Evolutionary conservation across 306 rosid genomes (phyloP).

Genomic region (Rosa lucieae): DNA sequence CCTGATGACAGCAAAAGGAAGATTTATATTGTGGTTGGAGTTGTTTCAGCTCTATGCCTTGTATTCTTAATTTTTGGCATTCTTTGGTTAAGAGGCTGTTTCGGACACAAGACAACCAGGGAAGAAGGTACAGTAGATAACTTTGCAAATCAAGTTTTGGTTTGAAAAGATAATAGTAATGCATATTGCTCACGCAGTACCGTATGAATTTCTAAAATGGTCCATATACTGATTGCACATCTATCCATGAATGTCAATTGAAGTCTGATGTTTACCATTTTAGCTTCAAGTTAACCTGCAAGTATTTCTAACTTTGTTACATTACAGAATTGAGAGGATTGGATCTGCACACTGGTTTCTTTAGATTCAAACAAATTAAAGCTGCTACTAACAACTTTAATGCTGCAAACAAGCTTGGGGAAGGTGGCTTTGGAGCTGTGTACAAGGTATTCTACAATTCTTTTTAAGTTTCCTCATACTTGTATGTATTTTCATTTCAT

Average conservation of each 20-base stretch:
- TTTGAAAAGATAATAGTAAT: constrained; percentile 21
- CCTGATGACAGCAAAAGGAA: constrained; percentile 8
- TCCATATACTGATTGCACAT: neutral
- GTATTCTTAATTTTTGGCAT: constrained; percentile 5
- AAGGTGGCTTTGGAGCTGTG: constrained; percentile 28
- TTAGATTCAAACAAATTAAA: constrained; percentile 44
- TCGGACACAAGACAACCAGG: constrained; percentile 15
- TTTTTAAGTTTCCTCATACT: neutral
- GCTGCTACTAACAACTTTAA: neutral
- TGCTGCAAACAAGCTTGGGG: constrained; percentile 17
- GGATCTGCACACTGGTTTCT: constrained; percentile 35
- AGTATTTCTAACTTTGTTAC: neutral
- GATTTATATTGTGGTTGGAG: constrained; percentile 20
- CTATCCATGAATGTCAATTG: neutral
- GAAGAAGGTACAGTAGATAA: constrained; percentile 24
- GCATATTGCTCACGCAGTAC: neutral
- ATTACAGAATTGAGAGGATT: constrained; percentile 21
- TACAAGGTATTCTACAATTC: constrained; percentile 7
- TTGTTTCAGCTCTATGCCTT: constrained; percentile 13
- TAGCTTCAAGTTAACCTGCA: neutral
- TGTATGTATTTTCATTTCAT: neutral
- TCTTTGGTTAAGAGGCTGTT: constrained; percentile 30
- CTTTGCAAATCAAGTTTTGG: neutral
- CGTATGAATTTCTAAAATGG: neutral
- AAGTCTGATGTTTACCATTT: neutral